phyloP scores from a whole-genome alignment of 2,329 filamentous ascomycete species.

The Talaromyces sp. region DNA sequence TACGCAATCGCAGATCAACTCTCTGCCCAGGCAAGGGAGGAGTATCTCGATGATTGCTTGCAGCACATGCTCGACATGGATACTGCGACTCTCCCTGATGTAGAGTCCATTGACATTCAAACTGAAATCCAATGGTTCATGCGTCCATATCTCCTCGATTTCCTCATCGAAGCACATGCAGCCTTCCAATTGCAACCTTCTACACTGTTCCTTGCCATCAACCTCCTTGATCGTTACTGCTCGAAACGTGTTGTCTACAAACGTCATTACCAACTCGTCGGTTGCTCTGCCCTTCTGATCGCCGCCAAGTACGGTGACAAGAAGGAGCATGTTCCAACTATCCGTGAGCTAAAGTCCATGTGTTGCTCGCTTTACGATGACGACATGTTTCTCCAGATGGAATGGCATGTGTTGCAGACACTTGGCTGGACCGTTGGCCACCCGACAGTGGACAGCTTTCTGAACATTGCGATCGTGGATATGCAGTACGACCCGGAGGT shows the following conservation, averaged over 20 bases:
- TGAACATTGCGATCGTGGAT: slow-evolving; percentile 81
- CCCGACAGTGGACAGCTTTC: slow-evolving; percentile 91
- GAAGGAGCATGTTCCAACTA: slow-evolving; percentile 97
- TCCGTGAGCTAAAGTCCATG: slow-evolving; percentile 97
- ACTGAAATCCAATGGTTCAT: slow-evolving; percentile 99
- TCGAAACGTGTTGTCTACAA: slow-evolving; percentile 98
- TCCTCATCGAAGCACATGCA: slow-evolving; percentile 93
- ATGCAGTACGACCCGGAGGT: slow-evolving; percentile 74
- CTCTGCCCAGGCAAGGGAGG: slow-evolving; percentile 76
- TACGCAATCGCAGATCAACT: slow-evolving; percentile 86
- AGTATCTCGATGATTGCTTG: slow-evolving; percentile 92
- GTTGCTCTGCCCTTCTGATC: slow-evolving; percentile 91
- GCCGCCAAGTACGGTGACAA: slow-evolving; percentile 98
- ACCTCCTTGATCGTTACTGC: slow-evolving; percentile 95
- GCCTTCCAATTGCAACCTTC: slow-evolving; percentile 92
- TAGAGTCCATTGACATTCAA: slow-evolving; percentile 97
- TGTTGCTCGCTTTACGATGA: slow-evolving; percentile 98
- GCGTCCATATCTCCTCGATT: slow-evolving; percentile 96
- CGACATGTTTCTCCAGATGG: slow-evolving; percentile 99
- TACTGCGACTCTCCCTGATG: slow-evolving; percentile 88
- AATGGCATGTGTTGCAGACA: slow-evolving; percentile 98
- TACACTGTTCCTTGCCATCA: slow-evolving; percentile 93
- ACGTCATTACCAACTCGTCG: slow-evolving; percentile 96
- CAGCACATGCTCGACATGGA: slow-evolving; percentile 96
- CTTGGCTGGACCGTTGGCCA: slow-evolving; percentile 95